Evolutionary conservation across 495 filamentous ascomycete species (phyloP).

Genomic region (Bathelium albidoporum): DNA sequence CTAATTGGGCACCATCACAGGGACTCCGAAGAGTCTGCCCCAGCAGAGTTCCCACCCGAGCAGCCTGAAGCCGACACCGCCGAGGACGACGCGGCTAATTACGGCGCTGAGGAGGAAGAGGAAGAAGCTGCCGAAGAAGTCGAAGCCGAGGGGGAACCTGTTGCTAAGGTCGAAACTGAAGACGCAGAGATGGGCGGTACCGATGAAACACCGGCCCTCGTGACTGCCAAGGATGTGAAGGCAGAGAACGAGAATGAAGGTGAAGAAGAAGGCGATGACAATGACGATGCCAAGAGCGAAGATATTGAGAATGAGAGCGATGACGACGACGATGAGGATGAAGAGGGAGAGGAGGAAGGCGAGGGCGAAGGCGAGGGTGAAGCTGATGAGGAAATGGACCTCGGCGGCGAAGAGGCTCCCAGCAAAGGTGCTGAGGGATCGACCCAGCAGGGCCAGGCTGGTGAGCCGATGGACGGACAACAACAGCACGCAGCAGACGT

Average conservation of each 20-base stretch:
- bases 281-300: slow-evolving; percentile 85
- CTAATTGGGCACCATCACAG: slow-evolving; percentile 34
- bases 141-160: slow-evolving; percentile 39
- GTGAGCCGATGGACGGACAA: slow-evolving; percentile 4
- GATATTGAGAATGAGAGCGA: slow-evolving; percentile 91
- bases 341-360: slow-evolving; percentile 59
- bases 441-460: background rate
- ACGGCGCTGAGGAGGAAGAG: slow-evolving; percentile 76
- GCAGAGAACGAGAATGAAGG: slow-evolving; percentile 7
- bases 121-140: slow-evolving; percentile 50
- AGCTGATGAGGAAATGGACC: slow-evolving; percentile 47
- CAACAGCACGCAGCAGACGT: slow-evolving; percentile 13
- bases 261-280: slow-evolving; percentile 60
- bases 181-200: slow-evolving; percentile 79
- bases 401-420: slow-evolving; percentile 57
- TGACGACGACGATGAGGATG: slow-evolving; percentile 77
- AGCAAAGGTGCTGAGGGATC: background rate
- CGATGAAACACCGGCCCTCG: slow-evolving; percentile 35
- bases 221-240: slow-evolving; percentile 39
- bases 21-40: slow-evolving; percentile 93
- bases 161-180: slow-evolving; percentile 37
- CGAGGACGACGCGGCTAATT: slow-evolving; percentile 73
- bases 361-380: slow-evolving; percentile 38
- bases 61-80: slow-evolving; percentile 87
- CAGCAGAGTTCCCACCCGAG: slow-evolving; percentile 90